Evolutionary conservation across 2,329 filamentous ascomycete genomes (phyloP), one percentile per base, ranked within the genome.

Genomic region (Myriosclerotinia scirpicola): DNA sequence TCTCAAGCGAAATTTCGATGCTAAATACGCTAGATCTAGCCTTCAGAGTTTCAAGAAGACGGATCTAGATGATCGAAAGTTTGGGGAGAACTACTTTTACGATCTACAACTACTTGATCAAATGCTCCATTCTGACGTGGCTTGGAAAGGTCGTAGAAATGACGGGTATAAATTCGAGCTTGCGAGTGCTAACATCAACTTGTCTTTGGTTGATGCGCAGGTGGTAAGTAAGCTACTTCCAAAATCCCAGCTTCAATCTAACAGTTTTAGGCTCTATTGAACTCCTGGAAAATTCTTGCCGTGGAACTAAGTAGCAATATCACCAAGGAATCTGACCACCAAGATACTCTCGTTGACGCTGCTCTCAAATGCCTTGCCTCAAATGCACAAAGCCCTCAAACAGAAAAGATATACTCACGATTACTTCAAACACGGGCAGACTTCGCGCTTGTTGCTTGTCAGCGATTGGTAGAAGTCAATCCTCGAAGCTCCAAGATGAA

Each of bases 161-260:
- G 85, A 89, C 73, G 93, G 93, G 0, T 96, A 96, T 78, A 84
- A 85, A 69, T 85, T 86, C 59, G 95, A 99, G 76, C 89, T 99
- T 79, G 86, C 89, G 73, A 87, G 88, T 68, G 95, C 94, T 53
- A 99, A 99, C 77, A 81, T 90, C 69, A 98, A 99, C 77, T 78
- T 99, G 63, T 96, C 93, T 34, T 82, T 97, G 44, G 92, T 99
- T 44, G 93, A 98, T 77, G 91, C 94, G 34, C 93, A 99, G 80
- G 89, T 95, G 71, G 88, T 91, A 82, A 79, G 88, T 81, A 46
- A 53, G 30, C 34, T 50, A 53, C 20, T 53, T 42, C 40, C 48
- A 55, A 50, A 30, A 26, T 52, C 40, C 17, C 5, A 40, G 17
- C 15, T 65, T 26, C 6, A 11, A 42, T 36, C 71, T 79, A 73